Percentiles rank a stretch among this genome's conserved stretches.
Conservation (phyloP, 1,139 yeast species). For the Suhomyces terraborum region DNA sequence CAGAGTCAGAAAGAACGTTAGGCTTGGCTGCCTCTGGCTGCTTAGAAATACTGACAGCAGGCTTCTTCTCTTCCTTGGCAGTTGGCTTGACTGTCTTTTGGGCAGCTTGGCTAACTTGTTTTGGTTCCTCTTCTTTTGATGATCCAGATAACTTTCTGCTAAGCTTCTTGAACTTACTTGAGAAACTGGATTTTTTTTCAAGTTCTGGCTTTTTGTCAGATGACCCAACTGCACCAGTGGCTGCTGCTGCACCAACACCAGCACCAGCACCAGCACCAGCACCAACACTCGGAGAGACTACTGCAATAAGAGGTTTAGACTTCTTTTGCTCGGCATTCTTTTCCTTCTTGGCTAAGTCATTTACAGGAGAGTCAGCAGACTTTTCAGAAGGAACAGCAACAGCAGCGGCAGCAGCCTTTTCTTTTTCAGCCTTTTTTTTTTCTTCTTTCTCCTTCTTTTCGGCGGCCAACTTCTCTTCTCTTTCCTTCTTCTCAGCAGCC, state of each 20-base stretch:
- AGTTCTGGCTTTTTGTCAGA: slow-evolving; percentile 1
- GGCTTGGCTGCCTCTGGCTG: slow-evolving; percentile 15
- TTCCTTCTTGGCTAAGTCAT: slow-evolving; percentile 4
- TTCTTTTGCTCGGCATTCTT: slow-evolving; percentile 10
- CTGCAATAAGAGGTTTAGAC: slow-evolving; percentile 16
- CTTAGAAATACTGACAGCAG: slow-evolving; percentile 14
- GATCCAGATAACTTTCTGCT: slow-evolving; percentile 22
- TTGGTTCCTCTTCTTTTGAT: slow-evolving; percentile 10
- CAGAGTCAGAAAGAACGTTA: slow-evolving; percentile 16
- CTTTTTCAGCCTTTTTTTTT: slow-evolving; percentile 23
- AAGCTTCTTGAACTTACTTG: slow-evolving; percentile 27
- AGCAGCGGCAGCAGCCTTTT: slow-evolving; percentile 19
- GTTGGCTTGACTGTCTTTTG: slow-evolving; percentile 4
- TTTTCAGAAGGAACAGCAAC: slow-evolving; percentile 15
- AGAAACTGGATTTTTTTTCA: slow-evolving; percentile 22
- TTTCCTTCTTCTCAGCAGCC: slow-evolving; percentile 17
- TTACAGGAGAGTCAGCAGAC: slow-evolving; percentile 10
- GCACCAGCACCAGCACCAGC: slow-evolving; percentile 15
- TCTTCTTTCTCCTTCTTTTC: slow-evolving; percentile 20
- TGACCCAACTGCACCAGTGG: slow-evolving; percentile 5
- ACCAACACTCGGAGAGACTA: slow-evolving; percentile 17
- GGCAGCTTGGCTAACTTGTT: not conserved
- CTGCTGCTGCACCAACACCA: slow-evolving; percentile 9
- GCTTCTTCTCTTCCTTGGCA: slow-evolving; percentile 8
- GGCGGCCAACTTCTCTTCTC: slow-evolving; percentile 19